Conservation (phyloP, 805 yeast genomes). For the Brettanomyces bruxellensis region DNA sequence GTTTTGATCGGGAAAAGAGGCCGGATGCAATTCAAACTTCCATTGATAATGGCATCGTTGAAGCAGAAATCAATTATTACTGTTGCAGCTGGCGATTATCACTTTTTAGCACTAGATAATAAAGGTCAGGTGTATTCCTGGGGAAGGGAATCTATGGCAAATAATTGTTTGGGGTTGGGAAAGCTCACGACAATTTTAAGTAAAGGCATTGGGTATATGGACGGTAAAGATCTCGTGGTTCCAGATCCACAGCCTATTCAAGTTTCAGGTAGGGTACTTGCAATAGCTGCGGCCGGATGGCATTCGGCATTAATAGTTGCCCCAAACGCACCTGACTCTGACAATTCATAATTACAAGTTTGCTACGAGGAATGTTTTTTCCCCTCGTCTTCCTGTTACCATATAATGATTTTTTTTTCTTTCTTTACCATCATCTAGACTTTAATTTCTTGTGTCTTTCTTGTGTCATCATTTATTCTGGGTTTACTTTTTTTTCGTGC, state of each 20-base stretch:
- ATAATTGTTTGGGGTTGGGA: conserved; percentile 73
- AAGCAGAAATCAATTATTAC: conserved; percentile 43
- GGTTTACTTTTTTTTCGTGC: too few species aligned
- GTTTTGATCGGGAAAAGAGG: conserved; percentile 32
- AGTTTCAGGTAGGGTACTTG: conserved; percentile 39
- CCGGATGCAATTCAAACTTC: conserved; percentile 18
- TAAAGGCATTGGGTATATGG: conserved; percentile 17
- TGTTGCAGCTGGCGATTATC: conserved; percentile 66
- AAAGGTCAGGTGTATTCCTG: conserved; percentile 52
- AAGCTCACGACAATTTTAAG: conserved; percentile 7
- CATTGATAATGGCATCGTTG: conserved; percentile 29
- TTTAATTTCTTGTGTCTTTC: too few species aligned
- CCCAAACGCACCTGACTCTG: too few species aligned
- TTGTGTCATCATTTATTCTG: too few species aligned
- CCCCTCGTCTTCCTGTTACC: too few species aligned
- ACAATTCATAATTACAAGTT: too few species aligned
- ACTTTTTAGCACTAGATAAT: conserved; percentile 50
- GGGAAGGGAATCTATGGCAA: conserved; percentile 54
- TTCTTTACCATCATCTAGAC: too few species aligned
- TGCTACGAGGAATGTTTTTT: too few species aligned
- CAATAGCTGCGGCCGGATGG: conserved; percentile 74
- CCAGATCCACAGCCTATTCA: conserved; percentile 34
- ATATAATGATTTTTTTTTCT: too few species aligned
- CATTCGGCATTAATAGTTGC: conserved; percentile 58
- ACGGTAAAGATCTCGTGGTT: conserved; percentile 27